A percentile compares a stretch with the other conserved stretches of the same genome.
Evolutionary conservation across 192 early-diverging fungal genomes (phyloP).

Genomic region (Glomus cerebriforme): DNA sequence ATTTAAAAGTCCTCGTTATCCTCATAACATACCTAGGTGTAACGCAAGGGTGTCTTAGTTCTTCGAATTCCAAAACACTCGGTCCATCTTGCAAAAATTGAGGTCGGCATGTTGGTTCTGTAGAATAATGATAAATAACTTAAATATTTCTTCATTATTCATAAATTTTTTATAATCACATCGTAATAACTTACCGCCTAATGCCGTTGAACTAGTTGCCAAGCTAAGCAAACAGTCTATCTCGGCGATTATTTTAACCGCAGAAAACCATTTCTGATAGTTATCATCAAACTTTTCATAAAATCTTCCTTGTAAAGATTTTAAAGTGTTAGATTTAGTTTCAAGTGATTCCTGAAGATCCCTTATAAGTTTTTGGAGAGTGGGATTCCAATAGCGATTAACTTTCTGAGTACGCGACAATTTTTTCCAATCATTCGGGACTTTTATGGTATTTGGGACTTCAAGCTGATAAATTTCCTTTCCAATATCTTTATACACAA

Average conservation of each 20-base stretch:
- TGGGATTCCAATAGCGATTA: conserved; percentile 81
- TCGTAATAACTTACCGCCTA: conserved; percentile 60
- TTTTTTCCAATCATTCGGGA: conserved; percentile 75
- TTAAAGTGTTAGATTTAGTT: conserved; percentile 71
- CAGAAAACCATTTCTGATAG: conserved; percentile 70
- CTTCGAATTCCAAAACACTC: conserved; percentile 78
- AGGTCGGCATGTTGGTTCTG: conserved; percentile 83
- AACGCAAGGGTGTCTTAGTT: conserved; percentile 93
- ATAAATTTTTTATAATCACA: not conserved
- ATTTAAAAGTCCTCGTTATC: not conserved
- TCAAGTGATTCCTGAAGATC: conserved; percentile 82
- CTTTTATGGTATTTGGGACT: conserved; percentile 70
- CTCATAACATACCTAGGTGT: conserved; percentile 53
- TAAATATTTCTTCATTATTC: not conserved
- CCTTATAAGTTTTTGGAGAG: conserved; percentile 64
- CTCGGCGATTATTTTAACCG: conserved; percentile 77
- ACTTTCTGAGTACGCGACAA: conserved; percentile 80
- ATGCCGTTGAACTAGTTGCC: conserved; percentile 57
- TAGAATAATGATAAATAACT: not conserved
- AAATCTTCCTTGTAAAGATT: conserved; percentile 70
- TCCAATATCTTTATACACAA: conserved; percentile 87
- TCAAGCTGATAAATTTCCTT: conserved; percentile 98
- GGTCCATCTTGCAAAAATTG: conserved; percentile 70
- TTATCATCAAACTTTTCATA: conserved; percentile 85
- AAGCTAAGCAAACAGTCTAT: conserved; percentile 86